Base-by-base conservation (phyloP, 1,284 basidiomycete genomes). In the Sparassis latifolia region DNA sequence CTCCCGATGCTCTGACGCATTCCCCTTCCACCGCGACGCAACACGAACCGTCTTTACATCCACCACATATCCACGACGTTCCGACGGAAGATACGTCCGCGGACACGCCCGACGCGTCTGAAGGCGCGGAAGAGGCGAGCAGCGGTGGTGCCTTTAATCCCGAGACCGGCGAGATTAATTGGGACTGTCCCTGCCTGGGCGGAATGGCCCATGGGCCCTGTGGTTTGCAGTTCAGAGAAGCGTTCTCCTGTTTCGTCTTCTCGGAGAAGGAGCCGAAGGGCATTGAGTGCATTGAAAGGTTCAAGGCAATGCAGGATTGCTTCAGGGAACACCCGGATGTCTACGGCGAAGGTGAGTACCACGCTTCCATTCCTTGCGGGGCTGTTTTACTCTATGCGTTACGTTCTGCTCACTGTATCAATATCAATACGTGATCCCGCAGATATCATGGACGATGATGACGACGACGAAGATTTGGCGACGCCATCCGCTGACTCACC, bases 121-220 rank as follows among this genome's bases (percentile, higher is more conserved):
- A 42, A 42, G 66, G 44, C 3, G 61, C 62, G 20, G 66, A 58
- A 44, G 71, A 70, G 51, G 66, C 66, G 28, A 63, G 69, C 27
- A 71, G 59, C 44, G 46, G 57, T 46, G 55, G 59, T 51, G 86
- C 86, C 12, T 89, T 74, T 77, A 89, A 99, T 71, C 94, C 95
- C 27, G 92, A 84, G 58, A 99, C 96, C 0, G 96, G 96, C 46
- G 92, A 97, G 76, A 96, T 97, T 64, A 97, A 97, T 73, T 97
- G 94, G 93, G 93, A 96, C 67, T 97, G 93, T 66, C 92, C 93
- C 2, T 99, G 96, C 68, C 82, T 99, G 9, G 96, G 96, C 30
- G 97, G 96, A 50, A 98, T 99, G 97, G 95, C 97, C 2, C 79
- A 97, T 63, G 97, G 97, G 4, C 93, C 95, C 2, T 99, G 96